Evolutionary conservation across 2,329 filamentous ascomycete species (phyloP), one percentile per base, ranked within the genome.

Genomic region (Beauveria sp.): DNA sequence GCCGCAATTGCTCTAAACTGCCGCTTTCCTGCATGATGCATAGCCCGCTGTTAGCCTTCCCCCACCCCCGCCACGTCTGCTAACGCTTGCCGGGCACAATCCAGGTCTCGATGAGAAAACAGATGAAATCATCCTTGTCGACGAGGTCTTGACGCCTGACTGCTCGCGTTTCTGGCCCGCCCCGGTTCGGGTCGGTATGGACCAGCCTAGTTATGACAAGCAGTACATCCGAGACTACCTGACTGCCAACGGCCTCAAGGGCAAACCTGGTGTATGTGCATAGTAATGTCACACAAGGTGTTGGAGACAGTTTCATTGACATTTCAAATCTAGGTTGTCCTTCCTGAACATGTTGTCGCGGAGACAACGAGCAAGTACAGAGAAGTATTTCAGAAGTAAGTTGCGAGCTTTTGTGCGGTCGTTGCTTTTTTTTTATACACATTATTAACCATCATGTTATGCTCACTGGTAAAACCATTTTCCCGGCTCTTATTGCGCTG

Each of bases 161-260:
- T 88, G 84, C 59, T 93, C 89, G 55, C 84, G 92, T 18, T 96
- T 96, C 80, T 97, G 93, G 92, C 86, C 87, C 1, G 84, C 82
- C 64, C 85, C 85, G 48, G 80, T 80, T 71, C 81, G 86, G 70
- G 75, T 89, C 20, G 92, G 92, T 2, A 80, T 80, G 64, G 82
- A 88, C 61, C 91, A 96, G 77, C 82, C 88, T 59, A 94, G 90
- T 75, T 94, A 93, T 67, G 92, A 97, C 72, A 97, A 97, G 80
- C 89, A 92, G 76, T 87, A 82, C 69, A 73, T 96, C 66, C 80
- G 92, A 41, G 87, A 97, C 75, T 97, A 91, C 90, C 74, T 97
- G 68, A 88, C 86, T 2, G 75, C 72, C 53, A 79, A 88, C 62
- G 89, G 89, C 0, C 73, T 96, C 47, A 72, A 71, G 65, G 71